Conservation (phyloP, 1,139 yeast species). For the Meyerozyma carpophila region DNA sequence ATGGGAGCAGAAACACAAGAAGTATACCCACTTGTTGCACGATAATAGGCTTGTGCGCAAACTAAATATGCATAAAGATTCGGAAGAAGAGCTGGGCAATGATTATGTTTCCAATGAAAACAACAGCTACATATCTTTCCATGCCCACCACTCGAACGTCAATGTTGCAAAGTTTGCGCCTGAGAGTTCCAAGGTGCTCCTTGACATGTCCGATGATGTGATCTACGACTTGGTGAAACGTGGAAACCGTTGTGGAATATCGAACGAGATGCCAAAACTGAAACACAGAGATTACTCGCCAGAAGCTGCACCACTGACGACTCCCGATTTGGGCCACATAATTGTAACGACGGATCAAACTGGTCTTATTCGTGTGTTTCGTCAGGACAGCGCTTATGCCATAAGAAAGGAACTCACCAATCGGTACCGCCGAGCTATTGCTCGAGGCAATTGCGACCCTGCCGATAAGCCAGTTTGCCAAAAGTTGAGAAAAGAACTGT, state of each 20-base stretch:
- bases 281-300: conserved; percentile 2
- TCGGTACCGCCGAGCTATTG: not conserved
- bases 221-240: conserved; percentile 56
- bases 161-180: conserved; percentile 84
- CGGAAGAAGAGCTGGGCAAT: conserved; percentile 16
- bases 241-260: conserved; percentile 13
- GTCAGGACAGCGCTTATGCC: conserved; percentile 66
- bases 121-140: conserved; percentile 59
- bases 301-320: not conserved
- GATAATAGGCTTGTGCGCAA: conserved; percentile 30
- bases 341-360: conserved; percentile 73
- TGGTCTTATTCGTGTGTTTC: conserved; percentile 70
- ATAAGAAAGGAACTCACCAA: conserved; percentile 20
- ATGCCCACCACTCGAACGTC: conserved; percentile 69
- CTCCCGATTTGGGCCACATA: conserved; percentile 31
- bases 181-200: conserved; percentile 53
- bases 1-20: conserved; percentile 25
- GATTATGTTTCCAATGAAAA: conserved; percentile 42
- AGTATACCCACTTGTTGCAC: conserved; percentile 25
- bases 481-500: not conserved
- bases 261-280: not conserved
- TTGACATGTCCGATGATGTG: conserved; percentile 73
- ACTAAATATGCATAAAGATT: conserved; percentile 15
- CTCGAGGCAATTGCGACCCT: not conserved
- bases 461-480: not conserved